Conservation (phyloP, 1,284 basidiomycete genomes). For the Sutorius eximius region DNA sequence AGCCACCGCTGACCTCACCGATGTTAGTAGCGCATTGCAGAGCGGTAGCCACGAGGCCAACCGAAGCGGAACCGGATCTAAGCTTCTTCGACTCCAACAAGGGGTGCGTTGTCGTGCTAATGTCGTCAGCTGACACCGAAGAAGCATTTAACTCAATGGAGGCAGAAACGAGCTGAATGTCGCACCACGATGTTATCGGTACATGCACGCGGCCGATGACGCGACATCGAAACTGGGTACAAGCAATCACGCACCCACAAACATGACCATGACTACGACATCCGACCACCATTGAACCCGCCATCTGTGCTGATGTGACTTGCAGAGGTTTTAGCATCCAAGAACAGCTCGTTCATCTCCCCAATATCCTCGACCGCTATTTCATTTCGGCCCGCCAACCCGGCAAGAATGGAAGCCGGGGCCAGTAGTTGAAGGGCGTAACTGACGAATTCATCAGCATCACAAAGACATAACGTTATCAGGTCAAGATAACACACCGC, state of each 20-base stretch:
- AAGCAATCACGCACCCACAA: constrained; percentile 7
- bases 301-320: constrained; percentile 50
- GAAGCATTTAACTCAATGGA: background rate
- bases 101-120: constrained; percentile 7
- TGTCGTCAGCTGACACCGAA: background rate
- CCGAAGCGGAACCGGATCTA: constrained; percentile 12
- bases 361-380: constrained; percentile 85
- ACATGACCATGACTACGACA: constrained; percentile 20
- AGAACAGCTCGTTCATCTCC: constrained; percentile 92
- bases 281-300: constrained; percentile 38
- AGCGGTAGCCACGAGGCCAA: constrained; percentile 9
- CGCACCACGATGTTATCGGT: constrained; percentile 2
- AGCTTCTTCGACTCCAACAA: constrained; percentile 5
- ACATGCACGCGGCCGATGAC: constrained; percentile 7
- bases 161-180: background rate
- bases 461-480: constrained; percentile 5
- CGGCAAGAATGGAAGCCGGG: constrained; percentile 88
- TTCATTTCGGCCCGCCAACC: constrained; percentile 73
- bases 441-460: constrained; percentile 40
- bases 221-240: constrained; percentile 4
- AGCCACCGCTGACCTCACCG: constrained; percentile 1
- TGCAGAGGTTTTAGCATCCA: constrained; percentile 87
- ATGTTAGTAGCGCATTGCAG: background rate
- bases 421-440: constrained; percentile 92
- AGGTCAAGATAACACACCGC: constrained; percentile 50